Evolutionary conservation across 2,329 filamentous ascomycete species (phyloP).

Genomic region (Colletotrichum trifolii): DNA sequence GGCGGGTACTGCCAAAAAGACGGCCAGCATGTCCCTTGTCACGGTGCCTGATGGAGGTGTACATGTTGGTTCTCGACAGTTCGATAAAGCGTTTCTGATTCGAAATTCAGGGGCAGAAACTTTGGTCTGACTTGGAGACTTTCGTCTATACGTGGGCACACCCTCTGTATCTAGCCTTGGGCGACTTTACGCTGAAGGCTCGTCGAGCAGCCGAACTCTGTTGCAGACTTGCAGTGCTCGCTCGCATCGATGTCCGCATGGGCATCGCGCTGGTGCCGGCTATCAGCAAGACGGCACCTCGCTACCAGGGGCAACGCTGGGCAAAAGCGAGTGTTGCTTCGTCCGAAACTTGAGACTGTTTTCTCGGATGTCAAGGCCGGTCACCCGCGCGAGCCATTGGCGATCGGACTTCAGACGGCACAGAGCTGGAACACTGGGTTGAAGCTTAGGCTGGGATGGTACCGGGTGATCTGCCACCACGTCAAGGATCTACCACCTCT

Average conservation of each 20-base stretch:
- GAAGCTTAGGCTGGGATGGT: conserved; percentile 18
- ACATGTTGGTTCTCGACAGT: conserved; percentile 14
- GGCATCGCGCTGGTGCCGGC: background rate
- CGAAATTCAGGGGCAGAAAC: background rate
- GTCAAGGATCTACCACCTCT: background rate
- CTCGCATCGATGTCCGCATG: background rate
- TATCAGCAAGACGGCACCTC: too few species aligned
- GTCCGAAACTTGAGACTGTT: conserved; percentile 25
- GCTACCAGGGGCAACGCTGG: conserved; percentile 7
- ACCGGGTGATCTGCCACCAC: conserved; percentile 3
- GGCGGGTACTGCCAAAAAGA: too few species aligned
- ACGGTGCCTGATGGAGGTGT: background rate
- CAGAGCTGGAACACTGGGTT: conserved; percentile 33
- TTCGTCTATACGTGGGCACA: conserved; percentile 5
- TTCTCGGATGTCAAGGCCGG: conserved; percentile 22
- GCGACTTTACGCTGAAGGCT: too few species aligned
- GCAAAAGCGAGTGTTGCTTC: conserved; percentile 1
- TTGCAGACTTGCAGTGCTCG: too few species aligned
- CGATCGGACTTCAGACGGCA: conserved; percentile 33
- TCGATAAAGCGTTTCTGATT: conserved; percentile 20
- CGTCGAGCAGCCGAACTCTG: too few species aligned
- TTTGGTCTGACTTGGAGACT: conserved; percentile 19
- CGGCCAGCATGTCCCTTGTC: conserved; percentile 5
- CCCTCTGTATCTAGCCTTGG: background rate
- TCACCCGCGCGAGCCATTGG: conserved; percentile 13